phyloP scores from a whole-genome alignment of 192 early-diverging fungal species.

The Coemansia sp. region DNA sequence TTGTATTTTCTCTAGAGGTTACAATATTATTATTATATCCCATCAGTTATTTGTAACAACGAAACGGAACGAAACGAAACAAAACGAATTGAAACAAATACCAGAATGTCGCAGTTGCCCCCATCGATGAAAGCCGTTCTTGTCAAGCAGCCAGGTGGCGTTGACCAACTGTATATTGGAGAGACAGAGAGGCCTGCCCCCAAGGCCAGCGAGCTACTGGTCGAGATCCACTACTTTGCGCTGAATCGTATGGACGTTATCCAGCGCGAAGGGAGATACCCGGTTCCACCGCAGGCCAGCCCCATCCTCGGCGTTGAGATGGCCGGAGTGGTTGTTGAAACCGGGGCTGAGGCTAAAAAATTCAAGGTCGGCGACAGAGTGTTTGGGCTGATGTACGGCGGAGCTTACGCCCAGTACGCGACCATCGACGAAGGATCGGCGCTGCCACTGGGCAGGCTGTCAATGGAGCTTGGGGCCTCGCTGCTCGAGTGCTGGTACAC shows the following conservation, averaged over 20 bases:
- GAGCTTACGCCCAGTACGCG: conserved; percentile 75
- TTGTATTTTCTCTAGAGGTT: too few species aligned
- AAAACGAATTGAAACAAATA: not conserved
- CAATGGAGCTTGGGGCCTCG: conserved; percentile 65
- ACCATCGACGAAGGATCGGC: conserved; percentile 62
- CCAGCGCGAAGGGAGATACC: conserved; percentile 74
- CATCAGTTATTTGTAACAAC: too few species aligned
- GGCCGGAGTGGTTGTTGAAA: conserved; percentile 59
- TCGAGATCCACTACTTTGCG: conserved; percentile 61
- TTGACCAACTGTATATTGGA: conserved; percentile 55
- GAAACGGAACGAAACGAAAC: not conserved
- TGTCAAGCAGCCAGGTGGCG: conserved; percentile 54
- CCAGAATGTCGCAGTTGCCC: not conserved
- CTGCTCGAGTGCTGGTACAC: conserved; percentile 82
- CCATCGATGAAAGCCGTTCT: conserved; percentile 54
- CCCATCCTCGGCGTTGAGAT: conserved; percentile 76
- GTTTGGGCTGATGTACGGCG: conserved; percentile 73
- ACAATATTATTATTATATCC: too few species aligned
- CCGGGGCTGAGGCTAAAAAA: conserved; percentile 44
- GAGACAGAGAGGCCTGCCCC: conserved; percentile 46
- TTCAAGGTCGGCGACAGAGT: conserved; percentile 69
- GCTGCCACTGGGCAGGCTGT: conserved; percentile 55
- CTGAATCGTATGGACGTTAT: conserved; percentile 78
- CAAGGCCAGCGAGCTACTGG: conserved; percentile 48
- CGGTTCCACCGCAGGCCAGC: conserved; percentile 61